phyloP scores from a whole-genome alignment of 1,139 yeast species.

The Taiozyma sp. region DNA sequence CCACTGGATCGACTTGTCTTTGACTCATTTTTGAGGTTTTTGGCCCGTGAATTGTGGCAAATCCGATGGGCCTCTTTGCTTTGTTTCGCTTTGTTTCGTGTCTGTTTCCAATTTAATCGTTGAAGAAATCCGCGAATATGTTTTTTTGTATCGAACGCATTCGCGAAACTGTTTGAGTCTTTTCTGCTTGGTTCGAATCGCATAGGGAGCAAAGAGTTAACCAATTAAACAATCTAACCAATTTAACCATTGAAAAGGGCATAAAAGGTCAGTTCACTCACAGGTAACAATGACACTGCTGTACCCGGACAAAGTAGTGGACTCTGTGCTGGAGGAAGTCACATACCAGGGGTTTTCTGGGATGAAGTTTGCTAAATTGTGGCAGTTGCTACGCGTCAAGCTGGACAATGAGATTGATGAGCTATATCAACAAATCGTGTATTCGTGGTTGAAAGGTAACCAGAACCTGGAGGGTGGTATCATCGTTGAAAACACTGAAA shows the following conservation, averaged over 20 bases:
- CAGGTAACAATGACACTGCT: background rate
- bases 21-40: conserved; percentile 19
- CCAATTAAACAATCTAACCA: background rate
- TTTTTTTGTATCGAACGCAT: background rate
- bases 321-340: conserved; percentile 25
- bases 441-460: conserved; percentile 30
- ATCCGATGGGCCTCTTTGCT: background rate
- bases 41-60: background rate
- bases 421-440: conserved; percentile 26
- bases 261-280: background rate
- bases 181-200: background rate
- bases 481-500: background rate
- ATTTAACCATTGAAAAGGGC: background rate
- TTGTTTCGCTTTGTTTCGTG: background rate
- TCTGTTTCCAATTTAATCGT: background rate
- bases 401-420: conserved; percentile 22
- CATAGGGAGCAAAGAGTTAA: background rate
- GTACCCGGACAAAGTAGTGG: conserved; percentile 29
- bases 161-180: background rate
- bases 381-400: conserved; percentile 24
- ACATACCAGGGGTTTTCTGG: conserved; percentile 30
- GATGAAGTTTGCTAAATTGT: conserved; percentile 25
- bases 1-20: conserved; percentile 25
- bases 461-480: conserved; percentile 13
- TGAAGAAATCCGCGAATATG: background rate